Evolutionary conservation across 257 asterid genomes (phyloP).

Genomic region (Primulina huaijiensis): DNA sequence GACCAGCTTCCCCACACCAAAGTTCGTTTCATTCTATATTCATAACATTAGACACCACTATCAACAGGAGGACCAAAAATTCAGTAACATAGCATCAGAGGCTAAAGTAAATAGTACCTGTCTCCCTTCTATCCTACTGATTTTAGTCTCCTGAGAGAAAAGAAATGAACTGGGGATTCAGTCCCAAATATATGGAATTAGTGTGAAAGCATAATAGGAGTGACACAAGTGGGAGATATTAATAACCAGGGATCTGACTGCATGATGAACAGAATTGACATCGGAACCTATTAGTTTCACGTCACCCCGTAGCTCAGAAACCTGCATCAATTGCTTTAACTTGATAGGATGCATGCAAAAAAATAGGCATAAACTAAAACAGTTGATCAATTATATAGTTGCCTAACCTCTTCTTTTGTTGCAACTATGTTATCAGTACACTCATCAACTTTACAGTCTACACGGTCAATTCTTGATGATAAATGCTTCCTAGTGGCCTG

Average conservation of each 20-base stretch:
- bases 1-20: conserved; percentile 63
- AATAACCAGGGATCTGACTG: conserved; percentile 73
- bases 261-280: conserved; percentile 64
- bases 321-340: conserved; percentile 42
- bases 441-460: conserved; percentile 73
- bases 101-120: conserved; percentile 51
- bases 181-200: conserved; percentile 16
- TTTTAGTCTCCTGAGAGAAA: conserved; percentile 67
- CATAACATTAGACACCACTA: conserved; percentile 17
- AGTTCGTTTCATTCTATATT: conserved; percentile 49
- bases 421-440: conserved; percentile 53
- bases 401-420: conserved; percentile 68
- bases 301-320: conserved; percentile 59
- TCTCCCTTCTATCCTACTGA: conserved; percentile 72
- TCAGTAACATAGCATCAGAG: conserved; percentile 6
- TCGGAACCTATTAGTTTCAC: conserved; percentile 52
- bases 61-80: conserved; percentile 9
- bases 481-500: conserved; percentile 75
- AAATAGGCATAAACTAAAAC: conserved; percentile 6
- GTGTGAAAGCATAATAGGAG: conserved; percentile 19
- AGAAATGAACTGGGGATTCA: conserved; percentile 21
- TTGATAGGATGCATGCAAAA: conserved; percentile 17
- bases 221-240: conserved; percentile 20
- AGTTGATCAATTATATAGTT: conserved; percentile 1
- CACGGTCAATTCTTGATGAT: conserved; percentile 64